Conservation (phyloP, 495 filamentous ascomycete genomes). For the Lophium mytilinum region DNA sequence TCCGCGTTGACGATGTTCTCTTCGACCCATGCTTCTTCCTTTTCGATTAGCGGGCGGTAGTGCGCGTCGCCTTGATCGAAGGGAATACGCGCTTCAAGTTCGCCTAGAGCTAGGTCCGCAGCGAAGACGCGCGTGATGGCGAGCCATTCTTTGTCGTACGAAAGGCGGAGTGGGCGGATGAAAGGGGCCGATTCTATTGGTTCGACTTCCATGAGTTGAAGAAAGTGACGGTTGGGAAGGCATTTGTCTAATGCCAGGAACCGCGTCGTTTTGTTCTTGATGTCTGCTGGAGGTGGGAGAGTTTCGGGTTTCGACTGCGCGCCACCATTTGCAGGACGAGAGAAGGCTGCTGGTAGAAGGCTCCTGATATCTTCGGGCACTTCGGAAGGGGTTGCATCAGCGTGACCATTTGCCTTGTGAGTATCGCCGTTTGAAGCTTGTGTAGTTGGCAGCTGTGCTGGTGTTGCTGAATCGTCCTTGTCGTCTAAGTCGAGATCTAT, state of each 20-base stretch:
- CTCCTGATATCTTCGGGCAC: slow-evolving; percentile 53
- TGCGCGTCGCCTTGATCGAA: slow-evolving; percentile 52
- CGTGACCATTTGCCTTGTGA: neutral
- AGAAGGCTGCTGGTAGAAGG: slow-evolving; percentile 60
- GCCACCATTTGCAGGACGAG: slow-evolving; percentile 31
- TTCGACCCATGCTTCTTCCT: slow-evolving; percentile 66
- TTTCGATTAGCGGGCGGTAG: slow-evolving; percentile 56
- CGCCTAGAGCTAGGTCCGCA: slow-evolving; percentile 48
- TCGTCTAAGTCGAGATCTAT: slow-evolving; percentile 20
- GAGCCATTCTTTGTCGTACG: slow-evolving; percentile 92
- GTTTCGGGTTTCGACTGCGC: slow-evolving; percentile 14
- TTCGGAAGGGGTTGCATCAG: slow-evolving; percentile 1
- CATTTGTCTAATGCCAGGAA: slow-evolving; percentile 93
- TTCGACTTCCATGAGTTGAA: slow-evolving; percentile 61
- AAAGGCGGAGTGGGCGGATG: slow-evolving; percentile 41
- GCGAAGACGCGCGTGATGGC: slow-evolving; percentile 81
- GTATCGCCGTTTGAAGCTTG: neutral
- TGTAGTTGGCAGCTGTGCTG: slow-evolving; percentile 3
- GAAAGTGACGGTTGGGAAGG: slow-evolving; percentile 65
- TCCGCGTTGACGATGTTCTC: slow-evolving; percentile 54
- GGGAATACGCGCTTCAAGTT: slow-evolving; percentile 41
- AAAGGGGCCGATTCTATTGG: slow-evolving; percentile 23
- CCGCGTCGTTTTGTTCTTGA: slow-evolving; percentile 65
- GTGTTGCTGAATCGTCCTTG: slow-evolving; percentile 7
- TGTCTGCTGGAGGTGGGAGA: slow-evolving; percentile 37